Conservation (phyloP, 176 grass and related monocot genomes). For the Carex myosuroides region DNA sequence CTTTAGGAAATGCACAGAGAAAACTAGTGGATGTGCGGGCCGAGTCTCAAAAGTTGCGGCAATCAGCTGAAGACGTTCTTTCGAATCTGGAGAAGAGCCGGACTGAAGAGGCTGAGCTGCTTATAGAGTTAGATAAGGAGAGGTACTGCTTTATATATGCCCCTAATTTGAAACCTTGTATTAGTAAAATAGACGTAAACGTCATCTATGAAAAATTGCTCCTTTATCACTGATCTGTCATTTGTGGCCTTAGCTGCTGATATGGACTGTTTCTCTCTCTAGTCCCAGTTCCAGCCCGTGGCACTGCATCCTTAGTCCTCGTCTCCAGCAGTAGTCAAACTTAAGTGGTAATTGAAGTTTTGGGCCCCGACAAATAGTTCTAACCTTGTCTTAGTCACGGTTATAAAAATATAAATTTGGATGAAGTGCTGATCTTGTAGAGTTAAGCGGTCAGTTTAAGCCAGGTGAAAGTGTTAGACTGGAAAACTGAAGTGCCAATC, state of each 20-base stretch:
- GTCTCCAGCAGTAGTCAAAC: neutral
- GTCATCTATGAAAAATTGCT: neutral
- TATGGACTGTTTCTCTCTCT: neutral
- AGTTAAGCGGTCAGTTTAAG: neutral
- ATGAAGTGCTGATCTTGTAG: neutral
- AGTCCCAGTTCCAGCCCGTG: neutral
- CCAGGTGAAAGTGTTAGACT: neutral
- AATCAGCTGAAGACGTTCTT: conserved; percentile 39
- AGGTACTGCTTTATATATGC: conserved; percentile 34
- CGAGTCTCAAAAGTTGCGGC: conserved; percentile 43
- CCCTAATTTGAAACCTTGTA: neutral
- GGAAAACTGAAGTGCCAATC: neutral
- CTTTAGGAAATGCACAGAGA: conserved; percentile 41
- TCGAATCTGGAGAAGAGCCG: conserved; percentile 48
- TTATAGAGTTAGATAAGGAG: conserved; percentile 76
- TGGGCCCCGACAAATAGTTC: neutral
- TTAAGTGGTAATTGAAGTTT: neutral
- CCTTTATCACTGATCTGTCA: neutral
- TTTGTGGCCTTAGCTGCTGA: neutral
- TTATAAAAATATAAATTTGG: neutral
- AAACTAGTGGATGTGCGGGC: conserved; percentile 41
- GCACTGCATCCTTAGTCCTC: neutral
- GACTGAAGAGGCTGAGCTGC: conserved; percentile 41
- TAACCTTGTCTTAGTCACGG: neutral
- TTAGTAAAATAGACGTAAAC: neutral